Evolutionary conservation across 768 basidiomycete species (phyloP).

Genomic region (Pseudohyphozyma bogoriensis): DNA sequence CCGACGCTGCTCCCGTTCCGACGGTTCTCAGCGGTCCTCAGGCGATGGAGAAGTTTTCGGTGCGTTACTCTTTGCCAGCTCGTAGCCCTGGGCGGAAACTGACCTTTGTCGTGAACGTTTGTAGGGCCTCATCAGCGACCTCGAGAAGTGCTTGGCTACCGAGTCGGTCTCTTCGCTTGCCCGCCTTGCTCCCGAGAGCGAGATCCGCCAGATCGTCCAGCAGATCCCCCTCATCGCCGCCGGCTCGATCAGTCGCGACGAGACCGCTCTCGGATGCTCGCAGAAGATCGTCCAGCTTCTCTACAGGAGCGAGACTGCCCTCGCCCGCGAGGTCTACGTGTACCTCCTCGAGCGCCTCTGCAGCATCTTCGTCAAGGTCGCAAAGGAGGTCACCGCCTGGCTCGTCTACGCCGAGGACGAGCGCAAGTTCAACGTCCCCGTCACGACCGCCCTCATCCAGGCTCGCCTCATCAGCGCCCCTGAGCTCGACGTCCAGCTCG

Average conservation of each 20-base stretch:
- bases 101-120: constrained; percentile 31
- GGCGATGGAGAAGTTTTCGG: constrained; percentile 77
- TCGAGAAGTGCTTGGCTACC: constrained; percentile 70
- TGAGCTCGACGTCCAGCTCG: constrained; percentile 81
- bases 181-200: constrained; percentile 67
- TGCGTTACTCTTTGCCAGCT: constrained; percentile 39
- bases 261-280: constrained; percentile 81
- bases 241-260: constrained; percentile 65
- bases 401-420: constrained; percentile 92
- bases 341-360: constrained; percentile 80
- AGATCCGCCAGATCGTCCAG: constrained; percentile 71
- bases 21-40: constrained; percentile 55
- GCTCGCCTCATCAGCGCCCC: constrained; percentile 66
- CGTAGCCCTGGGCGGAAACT: neutral
- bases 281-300: constrained; percentile 93
- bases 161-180: constrained; percentile 61
- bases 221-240: constrained; percentile 74
- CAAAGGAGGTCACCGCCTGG: constrained; percentile 95
- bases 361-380: constrained; percentile 77
- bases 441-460: constrained; percentile 77
- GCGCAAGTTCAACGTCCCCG: constrained; percentile 94
- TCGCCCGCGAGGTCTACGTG: constrained; percentile 80
- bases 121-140: constrained; percentile 50
- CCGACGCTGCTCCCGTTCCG: constrained; percentile 16
- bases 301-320: constrained; percentile 74